These are phyloP conservation scores for Myriosclerotinia curreyana DNA, from an alignment of 2,329 filamentous ascomycete genomes.

Conservation along the genomic window DNA sequence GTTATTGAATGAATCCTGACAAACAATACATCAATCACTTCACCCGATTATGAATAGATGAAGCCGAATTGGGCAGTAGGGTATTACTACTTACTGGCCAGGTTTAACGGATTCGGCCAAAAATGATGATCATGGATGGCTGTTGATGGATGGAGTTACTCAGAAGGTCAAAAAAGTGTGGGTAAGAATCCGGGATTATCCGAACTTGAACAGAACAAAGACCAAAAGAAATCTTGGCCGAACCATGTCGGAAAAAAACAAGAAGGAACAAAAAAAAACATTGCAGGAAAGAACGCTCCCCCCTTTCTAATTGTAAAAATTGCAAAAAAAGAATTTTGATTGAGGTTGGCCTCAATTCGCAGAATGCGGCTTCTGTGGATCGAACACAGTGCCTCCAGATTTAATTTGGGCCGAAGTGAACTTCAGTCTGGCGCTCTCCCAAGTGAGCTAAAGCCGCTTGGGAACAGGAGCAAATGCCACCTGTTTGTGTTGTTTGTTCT, in stretches of 20 bases:
- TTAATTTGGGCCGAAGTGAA: constrained; percentile 7
- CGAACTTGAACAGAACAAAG: too few species aligned
- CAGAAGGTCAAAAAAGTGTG: too few species aligned
- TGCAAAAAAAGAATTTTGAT: rapidly evolving
- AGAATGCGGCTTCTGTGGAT: constrained; percentile 22
- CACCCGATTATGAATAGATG: too few species aligned
- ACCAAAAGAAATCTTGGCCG: too few species aligned
- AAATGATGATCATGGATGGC: too few species aligned
- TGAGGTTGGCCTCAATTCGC: constrained; percentile 11
- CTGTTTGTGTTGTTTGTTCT: constrained; percentile 3
- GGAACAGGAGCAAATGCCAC: not conserved
- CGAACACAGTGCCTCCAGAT: constrained; percentile 20
- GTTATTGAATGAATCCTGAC: too few species aligned
- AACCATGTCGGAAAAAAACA: not conserved
- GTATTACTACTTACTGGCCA: too few species aligned
- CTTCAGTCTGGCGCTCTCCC: constrained; percentile 21
- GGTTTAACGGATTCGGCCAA: too few species aligned
- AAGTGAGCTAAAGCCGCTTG: constrained; percentile 21
- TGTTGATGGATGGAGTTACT: too few species aligned
- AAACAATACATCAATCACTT: too few species aligned
- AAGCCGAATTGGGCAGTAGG: too few species aligned
- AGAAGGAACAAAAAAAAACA: not conserved
- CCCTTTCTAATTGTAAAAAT: not conserved
- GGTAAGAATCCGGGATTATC: too few species aligned
- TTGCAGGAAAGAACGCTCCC: not conserved